Conservation (phyloP, 1,284 basidiomycete species). For the Lentinus polychrous region DNA sequence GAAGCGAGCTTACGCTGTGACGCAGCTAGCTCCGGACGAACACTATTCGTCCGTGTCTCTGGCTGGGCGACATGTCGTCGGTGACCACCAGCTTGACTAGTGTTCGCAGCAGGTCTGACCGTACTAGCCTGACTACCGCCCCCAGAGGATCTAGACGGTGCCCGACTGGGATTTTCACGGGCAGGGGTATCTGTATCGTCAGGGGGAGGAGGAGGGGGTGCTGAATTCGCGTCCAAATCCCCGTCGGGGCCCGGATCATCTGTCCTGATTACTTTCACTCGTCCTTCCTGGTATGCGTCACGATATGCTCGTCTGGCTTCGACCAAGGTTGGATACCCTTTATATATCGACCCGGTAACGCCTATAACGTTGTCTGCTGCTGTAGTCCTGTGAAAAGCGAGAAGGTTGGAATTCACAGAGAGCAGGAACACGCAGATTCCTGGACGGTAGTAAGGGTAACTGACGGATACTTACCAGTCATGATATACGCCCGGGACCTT, state of each 20-base stretch:
- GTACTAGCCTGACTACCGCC: not conserved
- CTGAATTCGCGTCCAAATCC: not conserved
- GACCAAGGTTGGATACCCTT: slow-evolving; percentile 35
- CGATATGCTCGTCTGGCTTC: slow-evolving; percentile 34
- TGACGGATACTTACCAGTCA: slow-evolving; percentile 33
- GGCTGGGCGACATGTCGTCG: not conserved
- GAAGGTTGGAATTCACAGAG: slow-evolving; percentile 1
- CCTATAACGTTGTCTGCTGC: slow-evolving; percentile 31
- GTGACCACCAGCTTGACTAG: not conserved
- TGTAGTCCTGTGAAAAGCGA: slow-evolving; percentile 32
- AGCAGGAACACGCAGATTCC: too few species aligned
- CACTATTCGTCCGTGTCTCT: not conserved
- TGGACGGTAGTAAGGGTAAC: slow-evolving; percentile 8
- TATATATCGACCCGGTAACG: slow-evolving; percentile 33
- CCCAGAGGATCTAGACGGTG: not conserved
- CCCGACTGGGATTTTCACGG: not conserved
- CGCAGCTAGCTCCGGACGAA: not conserved
- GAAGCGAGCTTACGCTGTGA: not conserved
- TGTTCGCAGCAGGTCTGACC: not conserved
- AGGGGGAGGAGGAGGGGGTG: slow-evolving; percentile 1
- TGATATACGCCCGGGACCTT: slow-evolving; percentile 37
- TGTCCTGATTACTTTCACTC: slow-evolving; percentile 11
- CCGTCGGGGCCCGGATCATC: not conserved
- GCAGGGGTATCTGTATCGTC: not conserved
- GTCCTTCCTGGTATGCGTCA: slow-evolving; percentile 14